phyloP scores from a whole-genome alignment of 1,139 yeast species.

The Saccharomyces hybrid region DNA sequence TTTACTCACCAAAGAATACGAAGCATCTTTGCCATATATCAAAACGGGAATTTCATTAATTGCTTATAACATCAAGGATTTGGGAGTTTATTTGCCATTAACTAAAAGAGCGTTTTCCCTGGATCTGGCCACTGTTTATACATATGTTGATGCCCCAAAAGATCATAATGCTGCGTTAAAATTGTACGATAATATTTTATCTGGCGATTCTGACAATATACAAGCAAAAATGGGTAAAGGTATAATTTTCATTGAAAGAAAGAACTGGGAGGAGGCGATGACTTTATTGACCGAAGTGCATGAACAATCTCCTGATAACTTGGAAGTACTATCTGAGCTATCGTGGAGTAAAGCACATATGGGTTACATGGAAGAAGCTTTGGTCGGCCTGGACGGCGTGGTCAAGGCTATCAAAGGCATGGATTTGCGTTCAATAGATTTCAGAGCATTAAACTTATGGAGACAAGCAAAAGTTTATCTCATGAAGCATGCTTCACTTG shows the following conservation, averaged over 20 bases:
- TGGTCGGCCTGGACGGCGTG: conserved; percentile 41
- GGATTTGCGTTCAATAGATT: conserved; percentile 46
- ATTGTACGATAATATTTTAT: conserved; percentile 57
- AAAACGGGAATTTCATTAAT: conserved; percentile 53
- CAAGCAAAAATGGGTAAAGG: conserved; percentile 79
- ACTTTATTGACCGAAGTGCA: conserved; percentile 45
- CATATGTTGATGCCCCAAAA: conserved; percentile 84
- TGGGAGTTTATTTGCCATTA: conserved; percentile 42
- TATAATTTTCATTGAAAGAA: conserved; percentile 60
- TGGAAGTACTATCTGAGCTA: conserved; percentile 58
- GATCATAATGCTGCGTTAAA: conserved; percentile 68
- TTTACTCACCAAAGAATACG: conserved; percentile 55
- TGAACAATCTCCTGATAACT: conserved; percentile 43
- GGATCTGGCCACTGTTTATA: conserved; percentile 66
- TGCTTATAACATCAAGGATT: conserved; percentile 40
- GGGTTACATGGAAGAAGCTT: conserved; percentile 47
- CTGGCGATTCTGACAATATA: conserved; percentile 42
- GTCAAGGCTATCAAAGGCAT: conserved; percentile 41
- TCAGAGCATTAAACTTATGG: conserved; percentile 59
- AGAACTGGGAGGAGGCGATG: conserved; percentile 48
- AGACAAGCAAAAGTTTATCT: conserved; percentile 59
- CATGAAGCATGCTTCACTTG: conserved; percentile 22
- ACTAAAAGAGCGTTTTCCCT: conserved; percentile 57
- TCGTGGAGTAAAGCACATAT: conserved; percentile 71
- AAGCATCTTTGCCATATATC: conserved; percentile 52